Evolutionary conservation across 129 eudicot species (phyloP).

Genomic region (Tagetes patula): DNA sequence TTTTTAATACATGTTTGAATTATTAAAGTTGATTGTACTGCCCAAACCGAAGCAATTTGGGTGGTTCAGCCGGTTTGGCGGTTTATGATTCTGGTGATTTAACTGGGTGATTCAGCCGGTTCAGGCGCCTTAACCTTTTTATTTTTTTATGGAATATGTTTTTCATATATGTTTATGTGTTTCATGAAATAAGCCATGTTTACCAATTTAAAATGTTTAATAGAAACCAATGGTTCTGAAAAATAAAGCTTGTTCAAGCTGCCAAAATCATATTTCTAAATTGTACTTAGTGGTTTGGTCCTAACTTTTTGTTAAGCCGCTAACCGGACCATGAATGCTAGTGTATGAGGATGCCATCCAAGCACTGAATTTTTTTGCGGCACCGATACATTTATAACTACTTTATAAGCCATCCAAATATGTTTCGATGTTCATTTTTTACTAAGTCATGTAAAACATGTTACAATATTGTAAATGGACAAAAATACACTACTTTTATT

Average conservation of each 20-base stretch:
- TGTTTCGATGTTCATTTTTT: too few relatives aligned
- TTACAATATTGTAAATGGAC: too few relatives aligned
- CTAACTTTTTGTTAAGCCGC: too few relatives aligned
- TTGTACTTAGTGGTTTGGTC: too few relatives aligned
- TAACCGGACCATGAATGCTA: too few relatives aligned
- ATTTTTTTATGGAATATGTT: not conserved
- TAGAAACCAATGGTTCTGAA: not conserved
- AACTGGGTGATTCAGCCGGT: not conserved
- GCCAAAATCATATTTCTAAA: not conserved
- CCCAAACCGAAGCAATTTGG: not conserved
- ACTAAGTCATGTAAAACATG: too few relatives aligned
- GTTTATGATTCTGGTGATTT: not conserved
- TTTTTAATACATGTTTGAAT: too few relatives aligned
- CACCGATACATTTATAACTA: too few relatives aligned
- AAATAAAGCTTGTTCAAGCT: not conserved
- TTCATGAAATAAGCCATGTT: not conserved
- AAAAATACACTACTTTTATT: too few relatives aligned
- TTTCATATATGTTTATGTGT: not conserved
- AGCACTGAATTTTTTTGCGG: too few relatives aligned
- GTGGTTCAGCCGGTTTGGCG: not conserved
- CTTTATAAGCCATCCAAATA: too few relatives aligned
- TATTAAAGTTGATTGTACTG: not conserved
- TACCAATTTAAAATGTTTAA: not conserved
- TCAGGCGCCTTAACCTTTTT: not conserved
- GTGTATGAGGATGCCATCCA: too few relatives aligned